A percentile compares a stretch with the other conserved stretches of the same genome.
These are phyloP conservation scores for Phytopythium oedochilum DNA, from an alignment of 352 stramenopile genomes.

Conservation along the genomic window DNA sequence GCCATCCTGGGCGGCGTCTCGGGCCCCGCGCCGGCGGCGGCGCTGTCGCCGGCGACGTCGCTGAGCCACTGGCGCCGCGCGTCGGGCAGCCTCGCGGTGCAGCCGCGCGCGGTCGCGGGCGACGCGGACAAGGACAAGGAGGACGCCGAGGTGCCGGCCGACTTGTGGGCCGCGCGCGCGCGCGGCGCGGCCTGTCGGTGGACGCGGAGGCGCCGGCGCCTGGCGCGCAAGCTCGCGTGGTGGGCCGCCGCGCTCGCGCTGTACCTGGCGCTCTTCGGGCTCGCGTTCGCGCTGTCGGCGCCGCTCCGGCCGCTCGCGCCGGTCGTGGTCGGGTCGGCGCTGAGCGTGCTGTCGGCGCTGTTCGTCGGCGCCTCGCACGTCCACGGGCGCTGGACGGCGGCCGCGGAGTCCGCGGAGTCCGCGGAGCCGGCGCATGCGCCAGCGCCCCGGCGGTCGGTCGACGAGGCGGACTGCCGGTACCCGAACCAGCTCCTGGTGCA, in stretches of 20 bases:
- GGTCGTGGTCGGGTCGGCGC: slow-evolving; percentile 34
- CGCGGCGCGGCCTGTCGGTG: neutral
- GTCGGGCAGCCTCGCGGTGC: slow-evolving; percentile 1
- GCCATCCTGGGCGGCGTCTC: slow-evolving; percentile 28
- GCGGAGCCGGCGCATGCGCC: too few relatives aligned
- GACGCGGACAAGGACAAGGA: slow-evolving; percentile 6
- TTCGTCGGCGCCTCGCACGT: slow-evolving; percentile 52
- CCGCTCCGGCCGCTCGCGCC: slow-evolving; percentile 35
- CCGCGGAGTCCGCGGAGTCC: slow-evolving; percentile 17
- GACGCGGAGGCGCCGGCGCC: neutral
- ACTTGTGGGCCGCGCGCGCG: neutral
- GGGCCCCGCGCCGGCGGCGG: slow-evolving; percentile 7
- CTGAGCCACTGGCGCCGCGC: neutral
- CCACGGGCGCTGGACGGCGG: slow-evolving; percentile 12
- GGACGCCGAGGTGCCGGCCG: neutral
- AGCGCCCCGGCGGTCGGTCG: neutral
- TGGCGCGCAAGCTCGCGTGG: slow-evolving; percentile 11
- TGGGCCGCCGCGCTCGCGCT: slow-evolving; percentile 23
- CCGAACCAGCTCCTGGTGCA: slow-evolving; percentile 68
- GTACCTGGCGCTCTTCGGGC: slow-evolving; percentile 33
- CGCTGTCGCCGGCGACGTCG: slow-evolving; percentile 3
- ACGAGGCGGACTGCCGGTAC: slow-evolving; percentile 1
- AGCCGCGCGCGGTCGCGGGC: neutral
- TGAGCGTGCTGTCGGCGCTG: slow-evolving; percentile 49
- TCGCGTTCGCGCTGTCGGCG: slow-evolving; percentile 36